Evolutionary conservation across 768 basidiomycete species (phyloP).

Genomic region (Lactarius quietus): DNA sequence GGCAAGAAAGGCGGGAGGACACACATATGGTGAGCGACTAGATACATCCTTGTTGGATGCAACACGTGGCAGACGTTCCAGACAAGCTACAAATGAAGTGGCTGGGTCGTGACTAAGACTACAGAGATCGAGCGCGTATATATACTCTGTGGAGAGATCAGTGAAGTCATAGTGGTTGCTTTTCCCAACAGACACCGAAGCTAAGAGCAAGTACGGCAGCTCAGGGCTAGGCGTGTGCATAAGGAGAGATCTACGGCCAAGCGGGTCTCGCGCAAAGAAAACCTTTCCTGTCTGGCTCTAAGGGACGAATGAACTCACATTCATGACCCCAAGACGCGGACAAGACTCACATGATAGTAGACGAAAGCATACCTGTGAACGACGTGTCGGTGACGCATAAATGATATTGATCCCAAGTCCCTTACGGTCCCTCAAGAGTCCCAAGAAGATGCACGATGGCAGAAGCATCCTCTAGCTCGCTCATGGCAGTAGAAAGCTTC

Average conservation of each 20-base stretch:
- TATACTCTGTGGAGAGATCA: slow-evolving; percentile 56
- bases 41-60: background rate
- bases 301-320: slow-evolving; percentile 6
- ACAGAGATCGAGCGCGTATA: slow-evolving; percentile 52
- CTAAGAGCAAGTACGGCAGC: slow-evolving; percentile 54
- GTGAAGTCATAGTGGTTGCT: slow-evolving; percentile 48
- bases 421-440: slow-evolving; percentile 79
- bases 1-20: background rate
- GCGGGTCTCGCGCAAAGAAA: slow-evolving; percentile 77
- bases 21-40: slow-evolving; percentile 2
- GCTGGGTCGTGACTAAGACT: slow-evolving; percentile 20
- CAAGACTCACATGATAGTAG: slow-evolving; percentile 61
- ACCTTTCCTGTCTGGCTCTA: slow-evolving; percentile 47
- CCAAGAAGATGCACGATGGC: slow-evolving; percentile 53
- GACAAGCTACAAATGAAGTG: background rate
- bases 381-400: slow-evolving; percentile 5
- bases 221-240: slow-evolving; percentile 52
- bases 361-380: slow-evolving; percentile 69
- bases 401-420: slow-evolving; percentile 18
- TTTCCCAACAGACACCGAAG: slow-evolving; percentile 59
- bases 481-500: slow-evolving; percentile 42
- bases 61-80: slow-evolving; percentile 28
- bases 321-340: background rate
- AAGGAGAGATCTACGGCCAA: slow-evolving; percentile 83
- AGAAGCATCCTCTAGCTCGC: slow-evolving; percentile 29